Percentiles rank a stretch among this genome's conserved stretches.
Evolutionary conservation across 805 yeast species (phyloP).

Genomic region (Helenozyma rhizophorensis): DNA sequence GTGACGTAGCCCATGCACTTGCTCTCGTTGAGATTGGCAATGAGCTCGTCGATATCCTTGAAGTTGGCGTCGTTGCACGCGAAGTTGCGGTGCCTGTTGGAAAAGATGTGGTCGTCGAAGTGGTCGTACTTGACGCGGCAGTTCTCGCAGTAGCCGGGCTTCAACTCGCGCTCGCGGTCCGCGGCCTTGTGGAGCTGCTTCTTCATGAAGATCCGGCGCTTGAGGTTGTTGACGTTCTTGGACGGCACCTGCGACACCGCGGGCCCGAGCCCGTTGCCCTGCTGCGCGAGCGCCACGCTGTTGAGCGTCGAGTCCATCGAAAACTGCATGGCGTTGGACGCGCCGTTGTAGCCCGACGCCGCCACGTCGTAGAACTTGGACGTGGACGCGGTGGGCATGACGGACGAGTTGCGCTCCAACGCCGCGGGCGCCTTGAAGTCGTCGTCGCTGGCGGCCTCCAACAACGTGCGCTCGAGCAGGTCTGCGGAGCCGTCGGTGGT

Average conservation of each 20-base stretch:
- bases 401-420: slow-evolving; percentile 35
- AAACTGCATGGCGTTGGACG: slow-evolving; percentile 38
- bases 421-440: slow-evolving; percentile 29
- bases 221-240: slow-evolving; percentile 45
- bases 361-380: slow-evolving; percentile 42
- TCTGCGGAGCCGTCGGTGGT: slow-evolving; percentile 3
- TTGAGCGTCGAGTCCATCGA: slow-evolving; percentile 39
- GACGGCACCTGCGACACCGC: slow-evolving; percentile 53
- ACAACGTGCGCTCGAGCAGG: background rate
- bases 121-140: slow-evolving; percentile 80
- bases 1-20: slow-evolving; percentile 39
- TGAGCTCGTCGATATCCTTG: slow-evolving; percentile 69
- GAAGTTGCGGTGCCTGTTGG: slow-evolving; percentile 71
- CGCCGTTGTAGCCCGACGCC: slow-evolving; percentile 42
- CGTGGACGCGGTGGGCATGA: slow-evolving; percentile 26
- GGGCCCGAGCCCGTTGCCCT: slow-evolving; percentile 57
- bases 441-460: slow-evolving; percentile 4
- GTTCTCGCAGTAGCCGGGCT: slow-evolving; percentile 89
- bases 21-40: slow-evolving; percentile 45
- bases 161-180: slow-evolving; percentile 26
- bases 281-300: slow-evolving; percentile 24
- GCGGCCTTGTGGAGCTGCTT: slow-evolving; percentile 26
- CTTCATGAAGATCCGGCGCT: slow-evolving; percentile 42
- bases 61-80: slow-evolving; percentile 72
- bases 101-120: slow-evolving; percentile 68